Base-by-base conservation (phyloP, 352 stramenopile genomes). In the Globisporangium megalacanthum region DNA sequence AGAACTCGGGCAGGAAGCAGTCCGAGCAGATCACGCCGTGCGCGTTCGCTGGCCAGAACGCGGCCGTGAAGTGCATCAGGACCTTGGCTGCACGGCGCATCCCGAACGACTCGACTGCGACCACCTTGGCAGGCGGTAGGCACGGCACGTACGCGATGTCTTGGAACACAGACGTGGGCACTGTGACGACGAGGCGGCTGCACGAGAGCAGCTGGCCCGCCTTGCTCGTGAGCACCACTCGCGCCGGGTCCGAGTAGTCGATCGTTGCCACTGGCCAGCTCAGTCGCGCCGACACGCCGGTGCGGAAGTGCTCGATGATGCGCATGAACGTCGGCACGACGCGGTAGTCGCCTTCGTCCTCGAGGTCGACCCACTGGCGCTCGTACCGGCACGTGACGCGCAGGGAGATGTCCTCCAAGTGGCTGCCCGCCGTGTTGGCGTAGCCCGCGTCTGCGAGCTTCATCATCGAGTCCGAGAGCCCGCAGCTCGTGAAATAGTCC, bases 1-100 rank as follows among this genome's bases (percentile, higher is more conserved):
- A 93, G 45, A 91, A 93, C 66, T 93, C 83, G 11, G 83, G 83
- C 61, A 93, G 35, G 66, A 93, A 93, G 54, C 72, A 85, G 37
- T 90, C 77, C 22, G 80, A 90, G 66, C 83, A 93, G 53, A 93
- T 83, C 39, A 93, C 74, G 39, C 83, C 83, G 56, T 93, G 83
- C 9, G 80, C 73, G 54, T 91, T 75, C 51, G 65, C 69, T 8
- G 80, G 77, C 83, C 83, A 93, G 54, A 91, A 93, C 41, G 64
- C 55, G 37, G 65, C 53, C 15, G 62, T 73, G 58, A 91, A 86
- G 58, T 90, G 77, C 54, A 93, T 71, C 17, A 93, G 65, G 59
- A 93, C 82, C 52, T 93, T 92, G 20, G 75, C 80, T 14, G 77
- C 77, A 20, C 81, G 83, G 9, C 73, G 75, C 83, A 93, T 93